These are phyloP conservation scores for Dispira simplex DNA, from an alignment of 192 early-diverging fungal genomes.

Conservation along the genomic window DNA sequence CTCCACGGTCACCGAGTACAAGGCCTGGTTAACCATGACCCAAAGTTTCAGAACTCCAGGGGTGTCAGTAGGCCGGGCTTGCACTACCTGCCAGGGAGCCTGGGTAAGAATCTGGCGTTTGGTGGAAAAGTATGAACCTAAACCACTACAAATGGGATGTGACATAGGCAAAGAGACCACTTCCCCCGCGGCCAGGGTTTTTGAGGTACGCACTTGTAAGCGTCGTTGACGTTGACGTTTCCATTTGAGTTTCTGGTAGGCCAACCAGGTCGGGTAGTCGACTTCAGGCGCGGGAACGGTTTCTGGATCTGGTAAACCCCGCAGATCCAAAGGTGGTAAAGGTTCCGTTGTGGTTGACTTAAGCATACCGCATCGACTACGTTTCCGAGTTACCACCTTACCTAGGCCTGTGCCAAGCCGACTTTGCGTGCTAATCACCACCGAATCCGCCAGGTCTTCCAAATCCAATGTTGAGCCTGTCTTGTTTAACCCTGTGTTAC, in stretches of 20 bases:
- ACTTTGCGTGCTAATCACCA: neutral
- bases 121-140: conserved; percentile 49
- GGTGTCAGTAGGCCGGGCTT: conserved; percentile 65
- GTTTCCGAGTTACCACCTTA: conserved; percentile 2
- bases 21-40: conserved; percentile 48
- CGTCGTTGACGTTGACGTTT: conserved; percentile 37
- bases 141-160: conserved; percentile 6
- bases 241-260: conserved; percentile 66
- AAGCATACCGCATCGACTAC: conserved; percentile 1
- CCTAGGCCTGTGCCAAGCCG: neutral
- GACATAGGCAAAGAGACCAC: neutral
- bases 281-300: conserved; percentile 44
- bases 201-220: conserved; percentile 22
- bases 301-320: conserved; percentile 21
- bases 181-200: conserved; percentile 18
- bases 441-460: conserved; percentile 35
- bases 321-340: neutral
- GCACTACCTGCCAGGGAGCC: conserved; percentile 69
- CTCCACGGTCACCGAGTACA: conserved; percentile 54
- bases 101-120: conserved; percentile 48
- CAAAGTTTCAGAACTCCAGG: conserved; percentile 84
- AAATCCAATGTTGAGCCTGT: conserved; percentile 22
- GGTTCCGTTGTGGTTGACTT: conserved; percentile 12
- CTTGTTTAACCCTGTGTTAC: conserved; percentile 10
- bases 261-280: conserved; percentile 62